Conservation (phyloP, 2,329 filamentous ascomycete species). For the Stylonectria norvegica region DNA sequence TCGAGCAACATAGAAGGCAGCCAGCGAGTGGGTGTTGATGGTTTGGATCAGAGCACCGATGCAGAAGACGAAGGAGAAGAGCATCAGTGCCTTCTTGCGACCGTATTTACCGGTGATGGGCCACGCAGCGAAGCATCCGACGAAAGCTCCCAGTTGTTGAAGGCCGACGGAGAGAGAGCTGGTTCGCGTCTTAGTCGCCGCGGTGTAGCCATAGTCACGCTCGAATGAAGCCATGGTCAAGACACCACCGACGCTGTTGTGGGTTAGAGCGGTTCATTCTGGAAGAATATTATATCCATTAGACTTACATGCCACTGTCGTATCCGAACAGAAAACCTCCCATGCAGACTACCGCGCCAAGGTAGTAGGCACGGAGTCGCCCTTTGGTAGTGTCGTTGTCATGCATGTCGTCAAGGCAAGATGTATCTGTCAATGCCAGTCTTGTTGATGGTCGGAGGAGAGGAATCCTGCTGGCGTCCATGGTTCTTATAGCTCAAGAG, state of each 20-base stretch:
- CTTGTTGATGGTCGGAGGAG: neutral
- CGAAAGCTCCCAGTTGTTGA: conserved; percentile 6
- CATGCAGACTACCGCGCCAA: conserved; percentile 5
- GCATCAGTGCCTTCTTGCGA: conserved; percentile 5
- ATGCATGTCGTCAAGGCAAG: neutral
- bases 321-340: conserved; percentile 7
- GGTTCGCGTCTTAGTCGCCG: conserved; percentile 2
- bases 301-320: conserved; percentile 9
- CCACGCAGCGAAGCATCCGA: conserved; percentile 6
- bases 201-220: conserved; percentile 9
- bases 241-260: conserved; percentile 9
- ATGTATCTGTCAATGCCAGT: neutral
- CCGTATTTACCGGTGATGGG: conserved; percentile 2
- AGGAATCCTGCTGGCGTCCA: conserved; percentile 2
- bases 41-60: conserved; percentile 2
- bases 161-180: conserved; percentile 5
- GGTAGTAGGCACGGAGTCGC: conserved; percentile 1
- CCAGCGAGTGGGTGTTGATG: conserved; percentile 2
- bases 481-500: neutral
- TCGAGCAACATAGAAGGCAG: conserved; percentile 2
- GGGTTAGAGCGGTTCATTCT: neutral
- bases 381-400: neutral
- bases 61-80: conserved; percentile 5
- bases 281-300: neutral
- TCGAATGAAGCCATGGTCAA: conserved; percentile 12